Percentiles rank a stretch among this genome's conserved stretches.
phyloP scores from a whole-genome alignment of 164 flowering plant species.

The Aristolochia californica region DNA sequence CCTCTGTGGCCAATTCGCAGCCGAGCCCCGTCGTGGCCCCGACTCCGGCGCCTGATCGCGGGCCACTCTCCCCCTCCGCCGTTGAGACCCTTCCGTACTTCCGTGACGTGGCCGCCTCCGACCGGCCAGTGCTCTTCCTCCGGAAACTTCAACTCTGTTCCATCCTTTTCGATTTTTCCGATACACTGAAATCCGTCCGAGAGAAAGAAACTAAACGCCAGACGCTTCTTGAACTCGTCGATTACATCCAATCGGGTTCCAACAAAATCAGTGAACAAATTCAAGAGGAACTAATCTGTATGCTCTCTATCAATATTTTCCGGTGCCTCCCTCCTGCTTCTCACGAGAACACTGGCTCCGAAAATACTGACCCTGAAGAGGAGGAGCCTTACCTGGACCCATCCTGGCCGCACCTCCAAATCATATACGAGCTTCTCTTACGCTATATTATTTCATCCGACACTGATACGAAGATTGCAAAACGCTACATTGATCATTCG shows the following conservation, averaged over 20 bases:
- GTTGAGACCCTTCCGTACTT: conserved; percentile 46
- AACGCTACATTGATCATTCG: conserved; percentile 39
- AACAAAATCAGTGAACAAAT: conserved; percentile 19
- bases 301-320: conserved; percentile 54
- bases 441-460: conserved; percentile 34
- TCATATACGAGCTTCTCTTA: conserved; percentile 35
- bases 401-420: conserved; percentile 43
- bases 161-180: conserved; percentile 26
- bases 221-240: conserved; percentile 28
- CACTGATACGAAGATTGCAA: conserved; percentile 45
- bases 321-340: conserved; percentile 61
- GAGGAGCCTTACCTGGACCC: conserved; percentile 69
- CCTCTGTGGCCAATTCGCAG: conserved; percentile 9
- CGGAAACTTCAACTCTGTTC: conserved; percentile 33
- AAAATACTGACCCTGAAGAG: conserved; percentile 51
- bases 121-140: conserved; percentile 42
- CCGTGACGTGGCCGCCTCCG: conserved; percentile 42
- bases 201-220: conserved; percentile 33
- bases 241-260: conserved; percentile 28
- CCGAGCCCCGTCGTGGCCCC: conserved; percentile 1
- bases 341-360: conserved; percentile 58
- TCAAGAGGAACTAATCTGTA: conserved; percentile 35
- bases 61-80: conserved; percentile 2
- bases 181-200: conserved; percentile 15
- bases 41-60: conserved; percentile 2